Evolutionary conservation across 768 basidiomycete species (phyloP), one percentile per base, ranked within the genome.

Genomic region (Hygrophoropsis aurantiaca): DNA sequence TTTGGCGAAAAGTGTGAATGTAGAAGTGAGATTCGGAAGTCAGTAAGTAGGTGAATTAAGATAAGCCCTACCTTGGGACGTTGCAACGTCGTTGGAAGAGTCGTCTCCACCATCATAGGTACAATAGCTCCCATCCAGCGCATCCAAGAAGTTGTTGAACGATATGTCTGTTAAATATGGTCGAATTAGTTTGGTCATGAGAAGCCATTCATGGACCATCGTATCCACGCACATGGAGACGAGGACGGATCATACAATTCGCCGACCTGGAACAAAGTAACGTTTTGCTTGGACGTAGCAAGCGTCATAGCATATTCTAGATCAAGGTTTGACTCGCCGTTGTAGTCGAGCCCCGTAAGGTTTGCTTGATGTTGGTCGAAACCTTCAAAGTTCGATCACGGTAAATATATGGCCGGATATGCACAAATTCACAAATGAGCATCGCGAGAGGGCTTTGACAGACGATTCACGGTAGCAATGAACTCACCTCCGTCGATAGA

Each of bases 271-370:
- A 69, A 66, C 33, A 75, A 46, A 16, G 62, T 67, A 20, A 75
- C 36, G 0, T 59, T 56, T 52, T 71, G 74, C 30, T 56, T 61
- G 11, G 55, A 49, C 0, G 66, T 69, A 4, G 65, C 62, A 42
- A 79, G 65, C 8, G 75, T 73, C 55, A 89, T 80, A 11, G 71
- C 79, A 44, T 85, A 88, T 62, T 88, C 78, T 16, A 88, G 78
- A 58, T 90, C 87, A 3, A 90, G 75, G 57, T 84, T 74, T 20
- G 85, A 83, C 71, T 87, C 87, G 16, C 74, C 81, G 42, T 85
- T 82, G 35, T 57, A 54, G 15, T 35, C 34, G 40, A 73, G 72
- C 18, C 53, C 61, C 34, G 66, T 57, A 20, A 75, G 59, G n/a
- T 67, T 62, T 3, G n/a, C n/a, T n/a, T n/a, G n/a, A n/a, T 68